Evolutionary conservation across 2,329 filamentous ascomycete genomes (phyloP).

Genomic region (Trichoderma semiorbis): DNA sequence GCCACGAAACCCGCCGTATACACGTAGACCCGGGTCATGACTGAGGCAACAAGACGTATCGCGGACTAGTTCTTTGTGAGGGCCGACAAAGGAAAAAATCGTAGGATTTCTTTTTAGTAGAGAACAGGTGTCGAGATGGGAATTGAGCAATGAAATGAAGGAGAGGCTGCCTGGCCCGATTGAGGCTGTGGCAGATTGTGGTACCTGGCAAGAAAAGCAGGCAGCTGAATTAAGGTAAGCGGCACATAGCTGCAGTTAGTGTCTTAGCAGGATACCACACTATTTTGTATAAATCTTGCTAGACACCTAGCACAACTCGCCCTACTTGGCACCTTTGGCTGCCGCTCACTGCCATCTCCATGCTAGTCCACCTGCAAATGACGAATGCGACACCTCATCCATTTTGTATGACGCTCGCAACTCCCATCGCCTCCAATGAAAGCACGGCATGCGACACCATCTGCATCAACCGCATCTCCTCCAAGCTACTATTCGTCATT

Average conservation of each 20-base stretch:
- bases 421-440: constrained; percentile 1
- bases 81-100: not conserved
- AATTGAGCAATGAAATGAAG: constrained; percentile 8
- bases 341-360: not conserved
- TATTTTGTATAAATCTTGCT: not conserved
- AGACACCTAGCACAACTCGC: not conserved
- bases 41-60: not conserved
- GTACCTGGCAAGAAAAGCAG: constrained; percentile 3
- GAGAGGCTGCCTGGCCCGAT: constrained; percentile 11
- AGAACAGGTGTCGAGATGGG: constrained; percentile 9
- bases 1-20: constrained; percentile 43
- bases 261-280: not conserved
- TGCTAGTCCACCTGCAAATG: not conserved
- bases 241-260: not conserved
- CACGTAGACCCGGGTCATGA: constrained; percentile 44
- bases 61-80: not conserved
- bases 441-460: not conserved
- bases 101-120: not conserved
- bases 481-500: not conserved
- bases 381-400: constrained; percentile 15
- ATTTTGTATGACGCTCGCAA: not conserved
- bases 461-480: not conserved
- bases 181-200: not conserved
- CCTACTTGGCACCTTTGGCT: not conserved
- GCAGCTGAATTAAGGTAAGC: not conserved